Evolutionary conservation across 2,329 filamentous ascomycete species (phyloP).

Genomic region (Thelonectria rubi): DNA sequence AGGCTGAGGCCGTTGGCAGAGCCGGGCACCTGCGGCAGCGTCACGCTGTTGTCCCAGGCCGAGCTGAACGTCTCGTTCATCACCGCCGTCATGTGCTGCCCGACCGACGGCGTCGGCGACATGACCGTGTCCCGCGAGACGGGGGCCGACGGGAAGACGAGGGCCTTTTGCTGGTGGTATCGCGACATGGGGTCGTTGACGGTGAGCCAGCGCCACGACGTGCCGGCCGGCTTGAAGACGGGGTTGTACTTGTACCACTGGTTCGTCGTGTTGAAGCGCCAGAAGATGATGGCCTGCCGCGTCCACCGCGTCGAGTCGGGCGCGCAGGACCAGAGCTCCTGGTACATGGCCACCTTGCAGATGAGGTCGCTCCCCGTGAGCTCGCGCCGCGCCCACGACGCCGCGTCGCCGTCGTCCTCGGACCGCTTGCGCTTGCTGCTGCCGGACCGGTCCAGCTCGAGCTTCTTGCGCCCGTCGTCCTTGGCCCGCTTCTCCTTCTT

Average conservation of each 20-base stretch:
- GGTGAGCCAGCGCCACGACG: conserved; percentile 70
- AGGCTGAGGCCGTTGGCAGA: conserved; percentile 51
- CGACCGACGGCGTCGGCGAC: conserved; percentile 60
- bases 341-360: conserved; percentile 71
- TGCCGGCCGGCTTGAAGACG: conserved; percentile 61
- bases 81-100: conserved; percentile 61
- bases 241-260: conserved; percentile 60
- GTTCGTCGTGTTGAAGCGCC: conserved; percentile 67
- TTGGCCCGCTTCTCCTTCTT: conserved; percentile 51
- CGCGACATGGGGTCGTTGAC: conserved; percentile 68
- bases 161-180: conserved; percentile 62
- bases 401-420: conserved; percentile 53
- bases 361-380: conserved; percentile 65
- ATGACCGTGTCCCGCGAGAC: conserved; percentile 57
- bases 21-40: conserved; percentile 47
- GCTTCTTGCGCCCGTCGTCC: conserved; percentile 49
- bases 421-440: conserved; percentile 53
- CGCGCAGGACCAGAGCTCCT: conserved; percentile 69
- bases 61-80: conserved; percentile 67
- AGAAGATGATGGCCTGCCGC: conserved; percentile 68
- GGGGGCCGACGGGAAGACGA: conserved; percentile 48
- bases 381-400: conserved; percentile 51
- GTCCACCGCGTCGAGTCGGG: conserved; percentile 60
- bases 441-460: conserved; percentile 46
- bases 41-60: conserved; percentile 54